Base-by-base conservation (phyloP, 2,329 filamentous ascomycete genomes). In the Coccinonectria pachysandricola region DNA sequence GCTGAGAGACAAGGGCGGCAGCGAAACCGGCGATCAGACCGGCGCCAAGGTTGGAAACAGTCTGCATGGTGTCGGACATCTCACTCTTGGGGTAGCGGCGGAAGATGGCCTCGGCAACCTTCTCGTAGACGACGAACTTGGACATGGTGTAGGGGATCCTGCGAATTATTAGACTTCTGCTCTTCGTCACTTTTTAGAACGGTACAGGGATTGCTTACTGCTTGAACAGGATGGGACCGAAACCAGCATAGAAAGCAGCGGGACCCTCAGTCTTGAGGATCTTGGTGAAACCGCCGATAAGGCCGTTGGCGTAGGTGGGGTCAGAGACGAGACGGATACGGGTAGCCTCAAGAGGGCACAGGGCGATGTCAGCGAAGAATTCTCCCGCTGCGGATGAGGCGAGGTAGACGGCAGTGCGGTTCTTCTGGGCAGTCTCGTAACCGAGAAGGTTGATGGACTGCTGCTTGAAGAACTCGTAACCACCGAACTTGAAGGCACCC, bases 391-490 rank as follows among this genome's bases (percentile, higher is more conserved):
- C 75, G 40, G 75, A 65, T 21, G 75, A 78, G 44, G 70, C 80
- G 43, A 85, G 72, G 71, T 88, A 88, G 62, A 88, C 76, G 43
- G 74, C 75, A 37, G 79, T 85, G 48, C 81, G 74, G 75, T 87
- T 84, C 60, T 84, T 71, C 49, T 69, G 68, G 47, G 82, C 82
- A 41, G 67, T 74, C 62, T 87, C 81, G 56, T 77, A 76, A 52
- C 85, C 85, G 51, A 92, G 62, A 38, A 68, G 37, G 68, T 84
- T 79, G 62, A 92, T 91, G 54, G 67, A 74, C 65, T 91, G 81
- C 68, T 87, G 75, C 79, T 93, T 92, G 80, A 93, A 92, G 66
- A 92, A 79, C 67, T 93, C 85, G 63, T 93, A 93, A 58, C 85
- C 85, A 60, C 85, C 85, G 60, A 91, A 91, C 68, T 92, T 92